Evolutionary conservation across 768 basidiomycete genomes (phyloP).

Genomic region (Suillus subalutaceus): DNA sequence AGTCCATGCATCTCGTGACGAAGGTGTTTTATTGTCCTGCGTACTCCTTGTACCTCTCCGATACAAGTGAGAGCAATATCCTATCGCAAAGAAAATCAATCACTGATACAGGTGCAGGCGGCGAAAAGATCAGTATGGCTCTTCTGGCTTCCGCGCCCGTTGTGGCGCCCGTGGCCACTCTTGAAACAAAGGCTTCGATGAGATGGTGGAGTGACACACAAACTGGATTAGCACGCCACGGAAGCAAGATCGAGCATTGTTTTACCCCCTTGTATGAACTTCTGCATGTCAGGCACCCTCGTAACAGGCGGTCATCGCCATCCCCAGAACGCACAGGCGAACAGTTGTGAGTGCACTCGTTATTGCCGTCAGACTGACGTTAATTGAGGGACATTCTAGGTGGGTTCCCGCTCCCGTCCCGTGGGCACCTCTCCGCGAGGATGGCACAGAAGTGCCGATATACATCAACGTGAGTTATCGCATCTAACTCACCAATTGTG

Average conservation of each 20-base stretch:
- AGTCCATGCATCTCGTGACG: constrained; percentile 25
- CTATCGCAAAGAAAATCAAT: not conserved
- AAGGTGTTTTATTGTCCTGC: constrained; percentile 26
- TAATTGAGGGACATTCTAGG: not conserved
- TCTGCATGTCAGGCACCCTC: not conserved
- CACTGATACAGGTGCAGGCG: not conserved
- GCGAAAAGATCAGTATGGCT: constrained; percentile 3
- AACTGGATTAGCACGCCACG: not conserved
- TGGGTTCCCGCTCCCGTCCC: not conserved
- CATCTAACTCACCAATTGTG: not conserved
- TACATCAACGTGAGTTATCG: not conserved
- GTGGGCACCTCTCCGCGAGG: not conserved
- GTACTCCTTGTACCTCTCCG: constrained; percentile 18
- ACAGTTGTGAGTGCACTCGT: not conserved
- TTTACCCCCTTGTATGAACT: constrained; percentile 6
- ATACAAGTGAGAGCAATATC: not conserved
- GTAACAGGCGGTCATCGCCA: not conserved
- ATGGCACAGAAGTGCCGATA: constrained; percentile 2
- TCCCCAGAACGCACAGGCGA: constrained; percentile 7
- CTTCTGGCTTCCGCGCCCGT: not conserved
- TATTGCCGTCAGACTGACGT: not conserved
- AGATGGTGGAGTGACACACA: constrained; percentile 4
- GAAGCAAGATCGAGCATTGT: constrained; percentile 3
- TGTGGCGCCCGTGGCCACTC: not conserved
- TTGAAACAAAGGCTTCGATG: not conserved